Base-by-base conservation (phyloP, 768 basidiomycete genomes). In the Amylocystis lapponica region DNA sequence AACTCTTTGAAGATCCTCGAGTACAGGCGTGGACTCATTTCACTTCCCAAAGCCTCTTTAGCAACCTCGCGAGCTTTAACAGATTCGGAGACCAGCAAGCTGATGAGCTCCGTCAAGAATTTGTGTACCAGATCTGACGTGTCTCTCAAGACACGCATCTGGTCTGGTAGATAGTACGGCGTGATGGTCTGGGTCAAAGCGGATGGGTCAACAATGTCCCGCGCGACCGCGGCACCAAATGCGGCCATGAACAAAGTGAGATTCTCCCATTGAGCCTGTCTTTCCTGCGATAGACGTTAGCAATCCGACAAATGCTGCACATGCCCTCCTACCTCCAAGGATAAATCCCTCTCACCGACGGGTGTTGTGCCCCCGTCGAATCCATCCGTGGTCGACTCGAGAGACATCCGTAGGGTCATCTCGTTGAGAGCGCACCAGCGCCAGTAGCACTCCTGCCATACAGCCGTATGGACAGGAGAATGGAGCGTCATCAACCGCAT, bases 361-460 rank as follows among this genome's bases (percentile, higher is more conserved):
- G 62, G 57, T 3, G 52, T 66, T 50, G 47, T 55, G 36, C 38
- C 59, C 42, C 44, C 53, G 35, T 52, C 48, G 26, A 58, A 52
- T 7, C 58, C 60, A 22, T 62, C 54, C 45, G 60, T 55, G 5
- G 57, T 59, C 17, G 62, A 55, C 49, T 52, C 57, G 42, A 48
- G 43, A n/a, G 46, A 60, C 37, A 31, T 55, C 49, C 52, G 73
- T 48, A 73, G 70, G 34, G 83, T 66, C 37, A 72, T 65, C 55
- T 86, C 84, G 12, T 76, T 76, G 33, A 90, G 62, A 5, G 68
- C 63, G 21, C 71, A 69, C 86, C 87, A 91, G 36, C 86, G 70
- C 67, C 75, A 81, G 59, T 83, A 90, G 47, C 79, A 83, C 55
- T 92, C 89, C 49, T 83, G 72, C 89, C 89, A 93, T 3, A 87